Percentiles rank a stretch among this genome's conserved stretches.
Conservation (phyloP, 2,329 filamentous ascomycete genomes). For the Leptographium flavum region DNA sequence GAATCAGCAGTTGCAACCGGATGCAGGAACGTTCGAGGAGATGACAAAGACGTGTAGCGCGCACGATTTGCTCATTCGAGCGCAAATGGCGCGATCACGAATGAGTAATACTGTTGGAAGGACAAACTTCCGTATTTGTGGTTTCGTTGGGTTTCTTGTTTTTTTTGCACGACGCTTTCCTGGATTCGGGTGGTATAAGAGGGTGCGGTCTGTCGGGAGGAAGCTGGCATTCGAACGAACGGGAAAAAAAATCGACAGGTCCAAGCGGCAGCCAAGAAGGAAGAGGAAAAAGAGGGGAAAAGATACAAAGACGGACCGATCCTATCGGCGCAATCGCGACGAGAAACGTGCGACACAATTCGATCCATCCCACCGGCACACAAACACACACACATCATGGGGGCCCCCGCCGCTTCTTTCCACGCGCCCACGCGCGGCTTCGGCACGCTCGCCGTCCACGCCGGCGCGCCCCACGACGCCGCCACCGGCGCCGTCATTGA, state of each 20-base stretch:
- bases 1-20: not conserved
- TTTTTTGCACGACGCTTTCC: too few relatives aligned
- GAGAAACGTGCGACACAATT: too few relatives aligned
- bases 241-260: too few relatives aligned
- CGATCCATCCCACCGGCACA: not conserved
- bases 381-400: not conserved
- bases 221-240: too few relatives aligned
- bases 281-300: not conserved
- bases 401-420: not conserved
- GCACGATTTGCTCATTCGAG: not conserved
- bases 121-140: too few relatives aligned
- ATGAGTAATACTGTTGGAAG: not conserved
- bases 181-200: too few relatives aligned
- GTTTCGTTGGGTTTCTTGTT: too few relatives aligned
- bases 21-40: not conserved
- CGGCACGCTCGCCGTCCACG: constrained; percentile 89
- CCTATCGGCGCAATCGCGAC: too few relatives aligned
- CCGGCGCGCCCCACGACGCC: constrained; percentile 81
- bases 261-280: not conserved
- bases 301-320: not conserved
- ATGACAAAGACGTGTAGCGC: not conserved
- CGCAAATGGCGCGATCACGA: not conserved
- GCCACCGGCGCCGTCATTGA: constrained; percentile 91
- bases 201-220: too few relatives aligned
- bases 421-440: constrained; percentile 36